Base-by-base conservation (phyloP, 208 protist species). In the Leishmania tarentolae region DNA sequence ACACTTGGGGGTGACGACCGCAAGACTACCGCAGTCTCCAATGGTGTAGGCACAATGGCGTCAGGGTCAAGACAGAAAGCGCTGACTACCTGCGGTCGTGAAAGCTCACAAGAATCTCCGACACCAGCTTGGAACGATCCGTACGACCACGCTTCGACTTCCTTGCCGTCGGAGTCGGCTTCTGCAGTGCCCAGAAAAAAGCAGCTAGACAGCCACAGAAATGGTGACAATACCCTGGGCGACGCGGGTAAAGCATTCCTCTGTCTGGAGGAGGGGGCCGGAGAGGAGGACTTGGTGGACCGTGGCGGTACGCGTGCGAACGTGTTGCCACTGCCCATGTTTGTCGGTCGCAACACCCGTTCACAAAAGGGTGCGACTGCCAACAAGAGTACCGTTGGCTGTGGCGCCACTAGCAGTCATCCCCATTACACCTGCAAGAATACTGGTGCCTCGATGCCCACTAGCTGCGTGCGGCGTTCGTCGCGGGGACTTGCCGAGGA, bases 261-360 rank as follows among this genome's bases (percentile, higher is more conserved):
- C 11, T 66, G 53, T 35, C 8, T 77, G 35, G 24, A 50, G 11
- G 52, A 8, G 73, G 37, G 4, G 8, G 15, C 21, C 37, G 56
- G 7, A 6, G 56, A 31, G 17, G 53, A 15, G 7, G 73, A 19
- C 35, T 46, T 77, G 19, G 24, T 40, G 52, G 52, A 77, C 50
- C 24, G 17, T 13, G 37, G 56, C 53, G 75, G 66, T 35, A 50
- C 9, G 37, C 77, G 69, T 73, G 21, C 44, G 11, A 84, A 81
- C 47, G 50, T 44, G 44, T 57, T 82, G 46, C 68, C 79, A 53
- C 35, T 80, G 63, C 83, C 86, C 11, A 78, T 83, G 46, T 89
- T 86, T 69, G 80, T 81, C 0, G 53, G 72, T 15, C 77, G 73
- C 35, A 19, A 59, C 44, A 50, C 13, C 40, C 47, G 21, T 15